Conservation (phyloP, 352 stramenopile species). For the Globisporangium spinosum region DNA sequence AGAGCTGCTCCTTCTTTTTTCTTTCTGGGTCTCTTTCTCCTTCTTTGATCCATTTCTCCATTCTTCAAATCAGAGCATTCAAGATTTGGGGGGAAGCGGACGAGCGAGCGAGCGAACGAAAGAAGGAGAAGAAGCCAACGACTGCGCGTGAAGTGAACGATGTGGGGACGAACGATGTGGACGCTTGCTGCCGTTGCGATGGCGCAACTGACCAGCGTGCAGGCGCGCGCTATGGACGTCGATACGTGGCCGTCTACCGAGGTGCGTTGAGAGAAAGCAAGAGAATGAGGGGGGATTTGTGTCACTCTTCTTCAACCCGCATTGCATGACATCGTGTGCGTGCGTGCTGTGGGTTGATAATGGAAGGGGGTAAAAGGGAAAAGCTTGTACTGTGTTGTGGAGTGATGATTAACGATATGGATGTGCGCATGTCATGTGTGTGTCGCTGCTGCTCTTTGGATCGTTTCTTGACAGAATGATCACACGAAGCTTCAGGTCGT, state of each 20-base stretch:
- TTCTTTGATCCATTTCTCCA: conserved; percentile 3
- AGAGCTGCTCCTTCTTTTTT: background rate
- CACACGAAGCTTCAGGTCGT: conserved; percentile 89
- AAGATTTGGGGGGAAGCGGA: conserved; percentile 12
- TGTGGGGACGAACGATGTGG: conserved; percentile 14
- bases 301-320: background rate
- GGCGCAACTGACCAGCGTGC: conserved; percentile 20
- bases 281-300: background rate
- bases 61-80: conserved; percentile 9
- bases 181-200: conserved; percentile 17
- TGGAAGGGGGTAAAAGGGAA: background rate
- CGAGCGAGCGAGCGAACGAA: background rate
- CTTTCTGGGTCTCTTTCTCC: conserved; percentile 1
- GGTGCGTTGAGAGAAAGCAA: conserved; percentile 28
- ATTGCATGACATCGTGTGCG: background rate
- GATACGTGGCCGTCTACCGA: conserved; percentile 81
- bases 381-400: background rate
- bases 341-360: conserved; percentile 11
- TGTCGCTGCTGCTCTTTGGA: conserved; percentile 5
- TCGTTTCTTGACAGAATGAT: conserved; percentile 46
- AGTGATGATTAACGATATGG: conserved; percentile 12
- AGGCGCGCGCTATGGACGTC: conserved; percentile 63
- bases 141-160: conserved; percentile 1
- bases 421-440: background rate
- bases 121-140: conserved; percentile 16